Evolutionary conservation across 1,139 yeast genomes (phyloP), one percentile per base, ranked within the genome.

Genomic region (Kluyveromyces sp.): DNA sequence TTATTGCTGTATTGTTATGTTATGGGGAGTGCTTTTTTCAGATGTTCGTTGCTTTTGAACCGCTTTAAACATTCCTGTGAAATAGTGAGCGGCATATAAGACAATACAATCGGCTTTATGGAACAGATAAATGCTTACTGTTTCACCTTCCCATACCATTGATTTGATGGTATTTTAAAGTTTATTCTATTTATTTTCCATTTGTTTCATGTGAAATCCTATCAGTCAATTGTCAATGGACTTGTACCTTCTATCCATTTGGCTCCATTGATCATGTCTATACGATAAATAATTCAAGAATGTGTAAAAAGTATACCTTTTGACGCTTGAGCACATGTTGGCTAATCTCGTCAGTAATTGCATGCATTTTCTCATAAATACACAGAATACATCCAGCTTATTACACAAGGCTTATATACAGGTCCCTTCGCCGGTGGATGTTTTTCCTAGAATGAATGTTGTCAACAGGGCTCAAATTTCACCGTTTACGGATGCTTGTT

Each of bases 401-500:
- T 19, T 22, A 22, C 9, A 22, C 26, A 6, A 22, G 6, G 26
- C 8, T 22, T 22, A 22, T 22, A 9, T 22, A 22, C 26, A 22
- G 6, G 26, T 6, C 9, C 6, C 9, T 6, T 22, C 26, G 9
- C 26, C 6, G 6, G 6, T 22, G 26, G 6, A 6, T 22, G 26
- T 6, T 22, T 22, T 9, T 6, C 9, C 26, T 9, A 22, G 9
- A 22, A 22, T 6, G 9, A 9, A 6, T 22, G 26, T 22, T 22
- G 26, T 9, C 26, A 22, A 9, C 6, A 22, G 6, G 8, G 9
- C 19, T 48, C 44, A 58, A 20, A 60, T 57, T 35, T 60, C 63
- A 8, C 63, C 63, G 17, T 60, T 42, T 16, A 53, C 52, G 16
- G 64, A 57, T 13, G 74, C 69, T 50, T 73, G 72, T 57, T 83